These are phyloP conservation scores for Fomitopsis serialis DNA, from an alignment of 768 basidiomycete species.

Conservation along the genomic window DNA sequence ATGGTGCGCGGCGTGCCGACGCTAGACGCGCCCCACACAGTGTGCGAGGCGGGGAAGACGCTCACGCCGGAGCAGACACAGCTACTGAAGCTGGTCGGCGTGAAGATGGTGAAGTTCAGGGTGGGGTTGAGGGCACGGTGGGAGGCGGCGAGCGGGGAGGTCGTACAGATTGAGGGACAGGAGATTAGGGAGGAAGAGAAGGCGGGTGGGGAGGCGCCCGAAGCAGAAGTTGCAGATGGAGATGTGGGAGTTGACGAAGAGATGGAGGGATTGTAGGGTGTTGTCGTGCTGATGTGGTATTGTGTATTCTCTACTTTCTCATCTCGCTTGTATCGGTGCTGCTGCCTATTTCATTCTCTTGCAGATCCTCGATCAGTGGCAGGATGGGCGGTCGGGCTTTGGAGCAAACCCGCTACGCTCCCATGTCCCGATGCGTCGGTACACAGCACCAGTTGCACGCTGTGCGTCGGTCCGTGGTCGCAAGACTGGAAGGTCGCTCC, in stretches of 20 bases:
- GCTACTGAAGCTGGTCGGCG: conserved; percentile 84
- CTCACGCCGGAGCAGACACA: conserved; percentile 88
- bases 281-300: not conserved
- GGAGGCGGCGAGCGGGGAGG: conserved; percentile 63
- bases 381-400: not conserved
- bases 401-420: too few relatives aligned
- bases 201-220: conserved; percentile 26
- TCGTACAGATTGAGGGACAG: conserved; percentile 50
- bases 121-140: conserved; percentile 69
- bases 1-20: conserved; percentile 88
- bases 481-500: too few relatives aligned
- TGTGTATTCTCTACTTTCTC: not conserved
- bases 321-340: not conserved
- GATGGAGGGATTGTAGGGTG: conserved; percentile 1
- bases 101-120: conserved; percentile 83
- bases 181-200: conserved; percentile 33
- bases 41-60: conserved; percentile 79
- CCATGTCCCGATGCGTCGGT: too few relatives aligned
- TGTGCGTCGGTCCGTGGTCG: too few relatives aligned
- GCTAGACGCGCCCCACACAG: conserved; percentile 67
- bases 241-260: not conserved
- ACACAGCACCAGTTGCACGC: too few relatives aligned
- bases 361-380: not conserved
- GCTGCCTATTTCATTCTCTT: conserved; percentile 1
- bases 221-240: conserved; percentile 24